Conservation (phyloP, 768 basidiomycete species). For the Clitopilus passeckerianus region DNA sequence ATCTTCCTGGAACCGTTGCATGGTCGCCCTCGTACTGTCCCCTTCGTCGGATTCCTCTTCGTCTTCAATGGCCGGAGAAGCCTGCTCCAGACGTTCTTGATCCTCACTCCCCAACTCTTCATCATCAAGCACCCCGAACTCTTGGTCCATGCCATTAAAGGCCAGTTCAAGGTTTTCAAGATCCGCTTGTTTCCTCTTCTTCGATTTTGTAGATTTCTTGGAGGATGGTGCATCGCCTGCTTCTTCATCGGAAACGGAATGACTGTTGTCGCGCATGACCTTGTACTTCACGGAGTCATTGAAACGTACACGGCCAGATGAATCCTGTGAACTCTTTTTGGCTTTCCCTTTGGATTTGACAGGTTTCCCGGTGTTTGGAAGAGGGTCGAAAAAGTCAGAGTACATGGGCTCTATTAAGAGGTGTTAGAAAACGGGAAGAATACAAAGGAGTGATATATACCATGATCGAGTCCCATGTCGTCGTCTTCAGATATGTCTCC, state of each 20-base stretch:
- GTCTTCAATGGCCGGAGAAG: slow-evolving; percentile 43
- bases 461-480: slow-evolving; percentile 27
- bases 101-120: slow-evolving; percentile 20
- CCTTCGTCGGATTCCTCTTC: slow-evolving; percentile 19
- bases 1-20: slow-evolving; percentile 71
- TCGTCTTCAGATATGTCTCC: slow-evolving; percentile 41
- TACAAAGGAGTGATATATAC: not conserved
- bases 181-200: slow-evolving; percentile 10
- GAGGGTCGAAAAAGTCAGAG: slow-evolving; percentile 77
- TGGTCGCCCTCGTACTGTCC: slow-evolving; percentile 33
- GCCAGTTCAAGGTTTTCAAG: slow-evolving; percentile 16
- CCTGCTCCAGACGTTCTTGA: slow-evolving; percentile 8
- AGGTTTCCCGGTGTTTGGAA: slow-evolving; percentile 21
- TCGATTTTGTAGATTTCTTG: slow-evolving; percentile 5
- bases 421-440: not conserved
- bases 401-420: slow-evolving; percentile 56
- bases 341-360: slow-evolving; percentile 14
- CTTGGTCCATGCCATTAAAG: slow-evolving; percentile 23
- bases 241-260: slow-evolving; percentile 18
- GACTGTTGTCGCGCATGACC: slow-evolving; percentile 38
- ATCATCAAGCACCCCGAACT: slow-evolving; percentile 17
- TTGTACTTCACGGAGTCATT: slow-evolving; percentile 78
- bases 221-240: not conserved
- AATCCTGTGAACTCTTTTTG: slow-evolving; percentile 9
- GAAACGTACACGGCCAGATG: slow-evolving; percentile 61